Percentiles rank a stretch among this genome's conserved stretches.
These are phyloP conservation scores for Amauroascus niger DNA, from an alignment of 2,329 filamentous ascomycete species.

Conservation along the genomic window DNA sequence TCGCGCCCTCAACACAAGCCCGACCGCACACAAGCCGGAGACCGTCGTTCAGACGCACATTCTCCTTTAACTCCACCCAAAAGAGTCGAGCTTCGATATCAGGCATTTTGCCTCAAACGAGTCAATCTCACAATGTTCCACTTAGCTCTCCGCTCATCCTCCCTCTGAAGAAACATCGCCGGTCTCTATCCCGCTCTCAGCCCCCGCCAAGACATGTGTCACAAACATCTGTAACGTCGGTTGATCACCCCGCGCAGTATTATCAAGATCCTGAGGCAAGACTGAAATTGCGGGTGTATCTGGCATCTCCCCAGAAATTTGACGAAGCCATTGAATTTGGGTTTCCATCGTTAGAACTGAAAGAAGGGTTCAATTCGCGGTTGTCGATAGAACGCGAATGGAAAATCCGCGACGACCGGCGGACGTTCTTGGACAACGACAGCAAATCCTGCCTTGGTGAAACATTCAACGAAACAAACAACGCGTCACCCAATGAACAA, in stretches of 20 bases:
- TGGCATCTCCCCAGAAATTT: constrained; percentile 86
- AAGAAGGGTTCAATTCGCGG: constrained; percentile 22
- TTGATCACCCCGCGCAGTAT: constrained; percentile 66
- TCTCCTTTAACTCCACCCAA: constrained; percentile 60
- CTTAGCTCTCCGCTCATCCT: constrained; percentile 21
- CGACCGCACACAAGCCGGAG: constrained; percentile 20
- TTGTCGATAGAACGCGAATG: constrained; percentile 25
- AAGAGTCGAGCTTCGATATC: constrained; percentile 42
- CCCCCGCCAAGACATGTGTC: constrained; percentile 41
- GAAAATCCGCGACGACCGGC: constrained; percentile 38
- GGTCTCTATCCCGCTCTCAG: constrained; percentile 34
- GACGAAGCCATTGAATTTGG: constrained; percentile 92
- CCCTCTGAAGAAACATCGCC: constrained; percentile 28
- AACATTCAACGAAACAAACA: constrained; percentile 23
- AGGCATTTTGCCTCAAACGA: constrained; percentile 33
- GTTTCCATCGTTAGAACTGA: constrained; percentile 52
- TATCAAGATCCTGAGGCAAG: constrained; percentile 86
- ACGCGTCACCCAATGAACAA: neutral
- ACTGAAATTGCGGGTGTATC: constrained; percentile 72
- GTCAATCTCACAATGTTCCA: constrained; percentile 23
- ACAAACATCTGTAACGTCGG: constrained; percentile 43
- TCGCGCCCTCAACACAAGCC: constrained; percentile 38
- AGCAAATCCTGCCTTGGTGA: constrained; percentile 37
- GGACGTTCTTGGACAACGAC: constrained; percentile 46
- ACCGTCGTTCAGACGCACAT: constrained; percentile 56